Conservation (phyloP, 257 asterid species). For the Gentiana macrophylla region DNA sequence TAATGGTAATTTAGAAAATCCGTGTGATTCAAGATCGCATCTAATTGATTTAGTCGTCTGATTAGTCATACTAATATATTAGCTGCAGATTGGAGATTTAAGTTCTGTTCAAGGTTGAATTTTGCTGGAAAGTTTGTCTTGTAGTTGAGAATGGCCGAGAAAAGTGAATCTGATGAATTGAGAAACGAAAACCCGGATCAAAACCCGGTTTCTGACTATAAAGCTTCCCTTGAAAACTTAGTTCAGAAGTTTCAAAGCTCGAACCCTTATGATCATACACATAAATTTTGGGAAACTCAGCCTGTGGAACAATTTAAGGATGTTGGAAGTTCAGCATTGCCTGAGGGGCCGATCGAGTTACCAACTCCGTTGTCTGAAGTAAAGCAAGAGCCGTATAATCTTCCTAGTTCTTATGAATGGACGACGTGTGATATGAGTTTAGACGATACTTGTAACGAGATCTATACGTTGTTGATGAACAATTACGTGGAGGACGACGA, state of each 20-base stretch:
- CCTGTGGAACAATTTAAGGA: constrained; percentile 92
- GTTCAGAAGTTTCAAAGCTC: constrained; percentile 31
- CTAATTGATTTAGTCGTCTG: neutral
- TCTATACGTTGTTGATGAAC: constrained; percentile 51
- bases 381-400: constrained; percentile 81
- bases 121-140: constrained; percentile 3
- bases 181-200: constrained; percentile 24
- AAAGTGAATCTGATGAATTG: constrained; percentile 29
- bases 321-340: constrained; percentile 49
- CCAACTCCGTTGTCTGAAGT: constrained; percentile 66
- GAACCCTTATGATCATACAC: constrained; percentile 27
- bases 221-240: constrained; percentile 22
- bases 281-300: constrained; percentile 90
- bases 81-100: neutral
- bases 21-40: neutral
- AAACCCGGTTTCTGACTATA: constrained; percentile 16
- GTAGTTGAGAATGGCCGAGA: constrained; percentile 24
- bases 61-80: constrained; percentile 3
- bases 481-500: constrained; percentile 84
- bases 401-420: constrained; percentile 81
- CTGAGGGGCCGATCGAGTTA: constrained; percentile 78
- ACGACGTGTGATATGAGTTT: constrained; percentile 66
- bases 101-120: neutral
- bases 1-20: too few species aligned
- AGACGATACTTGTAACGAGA: constrained; percentile 66